Percentiles rank a stretch among this genome's conserved stretches.
Evolutionary conservation across 2,329 filamentous ascomycete species (phyloP).

Genomic region (Diaporthe humulicola): DNA sequence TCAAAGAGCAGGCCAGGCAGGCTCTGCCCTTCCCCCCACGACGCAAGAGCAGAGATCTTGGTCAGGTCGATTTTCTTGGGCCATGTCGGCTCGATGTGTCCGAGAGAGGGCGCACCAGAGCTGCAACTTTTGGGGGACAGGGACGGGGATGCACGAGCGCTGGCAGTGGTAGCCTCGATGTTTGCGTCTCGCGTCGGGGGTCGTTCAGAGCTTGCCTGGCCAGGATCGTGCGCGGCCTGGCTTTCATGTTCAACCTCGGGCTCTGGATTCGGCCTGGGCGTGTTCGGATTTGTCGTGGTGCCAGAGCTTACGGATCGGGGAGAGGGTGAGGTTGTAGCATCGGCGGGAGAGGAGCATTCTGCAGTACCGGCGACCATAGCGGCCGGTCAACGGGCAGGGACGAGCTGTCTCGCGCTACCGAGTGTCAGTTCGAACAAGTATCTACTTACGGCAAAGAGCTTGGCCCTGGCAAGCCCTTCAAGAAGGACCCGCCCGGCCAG

Average conservation of each 20-base stretch:
- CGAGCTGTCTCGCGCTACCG: background rate
- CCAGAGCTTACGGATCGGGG: constrained; percentile 16
- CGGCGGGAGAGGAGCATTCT: background rate
- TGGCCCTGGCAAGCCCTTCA: background rate
- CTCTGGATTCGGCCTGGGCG: background rate
- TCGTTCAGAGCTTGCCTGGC: background rate
- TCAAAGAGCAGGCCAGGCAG: constrained; percentile 27
- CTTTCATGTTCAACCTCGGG: background rate
- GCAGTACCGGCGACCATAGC: constrained; percentile 3
- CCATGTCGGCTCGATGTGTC: constrained; percentile 32
- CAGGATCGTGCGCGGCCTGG: too few species aligned
- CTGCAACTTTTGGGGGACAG: constrained; percentile 4
- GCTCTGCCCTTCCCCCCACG: background rate
- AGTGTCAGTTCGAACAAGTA: background rate
- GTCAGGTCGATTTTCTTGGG: constrained; percentile 26
- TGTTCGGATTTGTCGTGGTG: constrained; percentile 34
- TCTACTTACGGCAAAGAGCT: background rate
- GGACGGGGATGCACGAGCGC: background rate
- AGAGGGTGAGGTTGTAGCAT: background rate
- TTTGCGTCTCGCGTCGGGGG: background rate
- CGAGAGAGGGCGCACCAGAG: background rate
- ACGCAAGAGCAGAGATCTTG: constrained; percentile 27
- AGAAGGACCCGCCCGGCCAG: background rate
- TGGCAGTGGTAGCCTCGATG: too few species aligned
- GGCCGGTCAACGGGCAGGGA: background rate